Percentiles rank a stretch among this genome's conserved stretches.
phyloP scores from a whole-genome alignment of 768 basidiomycete species.

The Leucosporidium creatinivorum region DNA sequence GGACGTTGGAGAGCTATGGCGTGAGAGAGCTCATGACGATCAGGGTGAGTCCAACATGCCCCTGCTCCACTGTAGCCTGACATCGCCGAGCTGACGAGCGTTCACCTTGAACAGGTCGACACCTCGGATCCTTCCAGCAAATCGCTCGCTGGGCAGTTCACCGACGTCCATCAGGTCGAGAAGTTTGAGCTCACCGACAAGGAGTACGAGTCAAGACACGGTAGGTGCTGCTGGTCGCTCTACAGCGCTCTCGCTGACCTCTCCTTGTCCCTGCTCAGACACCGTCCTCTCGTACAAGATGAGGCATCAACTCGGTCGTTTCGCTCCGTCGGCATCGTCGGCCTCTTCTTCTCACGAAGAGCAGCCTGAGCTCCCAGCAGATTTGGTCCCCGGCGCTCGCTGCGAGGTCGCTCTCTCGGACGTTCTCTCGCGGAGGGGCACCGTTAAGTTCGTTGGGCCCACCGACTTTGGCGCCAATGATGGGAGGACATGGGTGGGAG shows the following conservation, averaged over 20 bases:
- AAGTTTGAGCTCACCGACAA: conserved; percentile 82
- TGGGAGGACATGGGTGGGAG: conserved; percentile 70
- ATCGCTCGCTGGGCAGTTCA: conserved; percentile 65
- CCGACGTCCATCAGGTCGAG: conserved; percentile 76
- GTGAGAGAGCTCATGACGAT: conserved; percentile 69
- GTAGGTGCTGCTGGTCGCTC: conserved; percentile 45
- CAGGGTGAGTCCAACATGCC: conserved; percentile 50
- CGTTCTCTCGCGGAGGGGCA: conserved; percentile 66
- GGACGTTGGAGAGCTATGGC: conserved; percentile 66
- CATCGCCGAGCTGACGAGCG: background rate
- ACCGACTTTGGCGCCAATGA: conserved; percentile 63
- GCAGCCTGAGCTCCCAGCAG: background rate
- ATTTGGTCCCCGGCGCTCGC: conserved; percentile 53
- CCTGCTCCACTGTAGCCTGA: background rate
- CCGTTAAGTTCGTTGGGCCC: conserved; percentile 72
- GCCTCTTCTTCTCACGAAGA: conserved; percentile 34
- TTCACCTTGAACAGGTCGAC: conserved; percentile 51
- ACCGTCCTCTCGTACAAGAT: conserved; percentile 85
- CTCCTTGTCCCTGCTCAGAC: conserved; percentile 48
- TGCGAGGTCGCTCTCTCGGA: conserved; percentile 69
- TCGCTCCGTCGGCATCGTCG: conserved; percentile 47
- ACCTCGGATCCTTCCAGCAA: conserved; percentile 66
- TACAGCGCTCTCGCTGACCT: background rate
- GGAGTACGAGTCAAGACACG: conserved; percentile 72
- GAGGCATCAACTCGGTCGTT: conserved; percentile 77